Conservation (phyloP, 2,329 filamentous ascomycete species). For the Didymella lethalis region DNA sequence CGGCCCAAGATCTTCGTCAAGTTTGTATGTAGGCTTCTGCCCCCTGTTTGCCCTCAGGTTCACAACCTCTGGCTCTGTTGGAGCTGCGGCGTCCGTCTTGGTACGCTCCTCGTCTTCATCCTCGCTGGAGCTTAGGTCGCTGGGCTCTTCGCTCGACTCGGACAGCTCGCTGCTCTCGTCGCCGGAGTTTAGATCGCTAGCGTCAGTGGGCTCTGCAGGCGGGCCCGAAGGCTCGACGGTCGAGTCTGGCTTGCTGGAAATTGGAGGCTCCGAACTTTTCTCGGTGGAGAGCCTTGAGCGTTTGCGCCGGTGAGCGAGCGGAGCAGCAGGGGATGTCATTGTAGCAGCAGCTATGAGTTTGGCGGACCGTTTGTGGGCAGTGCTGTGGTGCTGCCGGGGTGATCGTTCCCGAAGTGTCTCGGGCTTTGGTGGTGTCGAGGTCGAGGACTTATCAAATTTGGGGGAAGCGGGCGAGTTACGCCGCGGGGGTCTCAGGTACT, state of each 20-base stretch:
- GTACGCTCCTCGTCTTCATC: conserved; percentile 32
- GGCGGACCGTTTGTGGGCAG: neutral
- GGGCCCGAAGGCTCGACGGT: conserved; percentile 29
- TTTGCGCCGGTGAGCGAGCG: conserved; percentile 31
- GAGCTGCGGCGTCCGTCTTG: conserved; percentile 17
- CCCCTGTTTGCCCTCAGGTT: conserved; percentile 43
- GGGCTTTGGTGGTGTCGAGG: conserved; percentile 18
- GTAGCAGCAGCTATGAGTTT: conserved; percentile 5
- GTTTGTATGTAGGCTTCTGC: conserved; percentile 44
- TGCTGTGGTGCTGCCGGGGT: conserved; percentile 19
- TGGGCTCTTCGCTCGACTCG: conserved; percentile 50
- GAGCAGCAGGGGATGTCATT: conserved; percentile 27
- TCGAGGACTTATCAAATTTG: conserved; percentile 23
- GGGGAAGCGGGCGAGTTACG: conserved; percentile 20
- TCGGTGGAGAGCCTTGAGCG: conserved; percentile 36
- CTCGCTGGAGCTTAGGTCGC: conserved; percentile 46
- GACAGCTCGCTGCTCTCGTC: conserved; percentile 43
- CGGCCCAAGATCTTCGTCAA: conserved; percentile 35
- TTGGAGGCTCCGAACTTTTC: conserved; percentile 33
- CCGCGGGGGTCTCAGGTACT: conserved; percentile 22
- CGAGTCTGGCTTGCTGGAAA: conserved; percentile 28
- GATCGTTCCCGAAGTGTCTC: conserved; percentile 21
- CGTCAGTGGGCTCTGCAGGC: conserved; percentile 26
- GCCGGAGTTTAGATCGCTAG: conserved; percentile 34
- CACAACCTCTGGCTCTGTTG: conserved; percentile 28